Evolutionary conservation across 345 rosid species (phyloP).

Genomic region (Citrus mangshanensis): DNA sequence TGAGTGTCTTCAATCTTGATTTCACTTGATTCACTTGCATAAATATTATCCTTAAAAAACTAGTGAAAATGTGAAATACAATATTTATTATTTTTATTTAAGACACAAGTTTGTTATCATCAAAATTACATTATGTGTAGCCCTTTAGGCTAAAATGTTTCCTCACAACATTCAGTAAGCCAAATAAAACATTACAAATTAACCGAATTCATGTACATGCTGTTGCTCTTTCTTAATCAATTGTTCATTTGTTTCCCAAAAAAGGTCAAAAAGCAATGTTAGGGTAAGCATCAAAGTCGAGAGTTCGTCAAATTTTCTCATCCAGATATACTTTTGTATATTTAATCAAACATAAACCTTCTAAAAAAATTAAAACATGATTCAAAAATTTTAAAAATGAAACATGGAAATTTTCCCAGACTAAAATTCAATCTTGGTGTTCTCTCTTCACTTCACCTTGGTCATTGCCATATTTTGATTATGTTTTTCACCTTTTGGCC

Average conservation of each 20-base stretch:
- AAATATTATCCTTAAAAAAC: too few species aligned
- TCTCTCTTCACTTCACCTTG: too few species aligned
- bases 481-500: too few species aligned
- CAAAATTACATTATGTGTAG: too few species aligned
- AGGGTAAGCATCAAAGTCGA: not conserved
- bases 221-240: not conserved
- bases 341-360: not conserved
- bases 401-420: not conserved
- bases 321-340: not conserved
- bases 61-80: too few species aligned
- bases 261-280: not conserved
- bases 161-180: not conserved
- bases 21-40: too few species aligned
- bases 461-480: too few species aligned
- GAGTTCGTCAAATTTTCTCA: not conserved
- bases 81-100: too few species aligned
- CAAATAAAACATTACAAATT: not conserved
- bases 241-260: not conserved
- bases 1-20: too few species aligned
- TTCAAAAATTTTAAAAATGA: not conserved
- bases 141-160: too few species aligned
- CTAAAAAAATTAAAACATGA: not conserved
- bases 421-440: not conserved
- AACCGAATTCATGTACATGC: not conserved
- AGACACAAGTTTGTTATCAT: too few species aligned